Conservation (phyloP, 139 green algal species). For the Protoeuglena noctilucae region DNA sequence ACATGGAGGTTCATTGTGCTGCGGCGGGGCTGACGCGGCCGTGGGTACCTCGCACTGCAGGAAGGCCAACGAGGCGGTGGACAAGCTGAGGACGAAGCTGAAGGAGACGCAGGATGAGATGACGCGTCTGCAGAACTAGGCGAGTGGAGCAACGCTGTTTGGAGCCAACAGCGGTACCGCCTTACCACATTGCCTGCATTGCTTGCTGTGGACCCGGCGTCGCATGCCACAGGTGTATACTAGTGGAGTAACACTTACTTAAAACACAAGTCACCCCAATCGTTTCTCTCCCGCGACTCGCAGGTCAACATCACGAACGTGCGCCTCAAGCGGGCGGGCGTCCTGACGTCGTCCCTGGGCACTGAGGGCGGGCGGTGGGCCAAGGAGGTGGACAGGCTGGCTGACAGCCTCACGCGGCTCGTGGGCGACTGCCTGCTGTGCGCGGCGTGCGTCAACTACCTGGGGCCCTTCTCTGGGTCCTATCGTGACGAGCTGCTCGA, state of each 20-base stretch:
- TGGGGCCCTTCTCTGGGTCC: slow-evolving; percentile 57
- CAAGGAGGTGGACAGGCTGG: slow-evolving; percentile 35
- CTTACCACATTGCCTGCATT: background rate
- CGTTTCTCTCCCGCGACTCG: slow-evolving; percentile 10
- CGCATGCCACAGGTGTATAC: too few relatives aligned
- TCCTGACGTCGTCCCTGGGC: slow-evolving; percentile 50
- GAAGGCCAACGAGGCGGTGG: slow-evolving; percentile 2
- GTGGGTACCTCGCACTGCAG: too few relatives aligned
- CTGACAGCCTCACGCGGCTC: slow-evolving; percentile 28
- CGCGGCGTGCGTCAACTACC: slow-evolving; percentile 58
- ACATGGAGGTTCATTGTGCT: too few relatives aligned
- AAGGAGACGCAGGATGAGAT: slow-evolving; percentile 1
- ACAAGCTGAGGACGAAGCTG: background rate
- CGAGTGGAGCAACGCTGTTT: too few relatives aligned
- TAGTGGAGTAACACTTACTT: too few relatives aligned
- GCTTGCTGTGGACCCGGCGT: too few relatives aligned
- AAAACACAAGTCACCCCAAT: too few relatives aligned
- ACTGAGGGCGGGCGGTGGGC: slow-evolving; percentile 62
- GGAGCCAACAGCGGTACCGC: too few relatives aligned
- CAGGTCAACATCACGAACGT: slow-evolving; percentile 42
- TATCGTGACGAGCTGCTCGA: slow-evolving; percentile 47
- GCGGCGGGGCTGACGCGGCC: too few relatives aligned
- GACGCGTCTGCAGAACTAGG: slow-evolving; percentile 4
- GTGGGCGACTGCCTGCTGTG: slow-evolving; percentile 57
- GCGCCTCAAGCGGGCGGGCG: slow-evolving; percentile 49